These are phyloP conservation scores for Cenchrus fungigraminus DNA, from an alignment of 176 grass and related monocot species.

Conservation along the genomic window DNA sequence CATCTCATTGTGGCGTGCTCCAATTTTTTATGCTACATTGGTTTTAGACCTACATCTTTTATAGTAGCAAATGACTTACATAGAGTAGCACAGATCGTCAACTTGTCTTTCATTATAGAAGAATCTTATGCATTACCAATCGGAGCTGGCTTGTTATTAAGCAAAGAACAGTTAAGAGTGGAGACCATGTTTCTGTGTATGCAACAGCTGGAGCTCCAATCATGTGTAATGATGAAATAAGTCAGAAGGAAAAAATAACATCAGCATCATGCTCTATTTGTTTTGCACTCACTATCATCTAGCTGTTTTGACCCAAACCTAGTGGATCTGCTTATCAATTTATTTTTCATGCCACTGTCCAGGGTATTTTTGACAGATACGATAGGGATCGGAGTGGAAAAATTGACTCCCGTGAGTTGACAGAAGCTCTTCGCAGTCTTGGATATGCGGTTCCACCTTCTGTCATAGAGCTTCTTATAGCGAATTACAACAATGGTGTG, in stretches of 20 bases:
- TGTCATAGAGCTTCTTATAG: conserved; percentile 66
- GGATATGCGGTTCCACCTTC: conserved; percentile 80
- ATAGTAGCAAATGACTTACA: neutral
- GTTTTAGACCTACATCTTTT: neutral
- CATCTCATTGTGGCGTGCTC: neutral
- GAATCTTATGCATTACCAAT: conserved; percentile 8
- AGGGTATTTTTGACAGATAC: conserved; percentile 81
- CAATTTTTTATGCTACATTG: neutral
- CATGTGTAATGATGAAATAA: neutral
- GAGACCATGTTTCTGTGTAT: conserved; percentile 1
- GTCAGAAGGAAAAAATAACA: neutral
- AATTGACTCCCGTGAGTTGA: conserved; percentile 75
- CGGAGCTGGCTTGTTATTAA: neutral
- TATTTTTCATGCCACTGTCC: conserved; percentile 21
- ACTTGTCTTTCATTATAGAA: neutral
- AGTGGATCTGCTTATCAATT: neutral
- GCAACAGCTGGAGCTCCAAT: neutral
- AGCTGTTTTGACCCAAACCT: neutral
- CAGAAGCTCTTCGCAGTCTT: conserved; percentile 72
- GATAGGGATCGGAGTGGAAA: conserved; percentile 79
- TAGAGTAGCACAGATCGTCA: neutral
- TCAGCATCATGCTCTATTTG: neutral
- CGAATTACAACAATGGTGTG: conserved; percentile 65
- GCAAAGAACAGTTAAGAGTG: neutral
- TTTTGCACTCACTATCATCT: neutral